Evolutionary conservation across 345 rosid genomes (phyloP), one percentile per base, ranked within the genome.

Genomic region (Hevea brasiliensis): DNA sequence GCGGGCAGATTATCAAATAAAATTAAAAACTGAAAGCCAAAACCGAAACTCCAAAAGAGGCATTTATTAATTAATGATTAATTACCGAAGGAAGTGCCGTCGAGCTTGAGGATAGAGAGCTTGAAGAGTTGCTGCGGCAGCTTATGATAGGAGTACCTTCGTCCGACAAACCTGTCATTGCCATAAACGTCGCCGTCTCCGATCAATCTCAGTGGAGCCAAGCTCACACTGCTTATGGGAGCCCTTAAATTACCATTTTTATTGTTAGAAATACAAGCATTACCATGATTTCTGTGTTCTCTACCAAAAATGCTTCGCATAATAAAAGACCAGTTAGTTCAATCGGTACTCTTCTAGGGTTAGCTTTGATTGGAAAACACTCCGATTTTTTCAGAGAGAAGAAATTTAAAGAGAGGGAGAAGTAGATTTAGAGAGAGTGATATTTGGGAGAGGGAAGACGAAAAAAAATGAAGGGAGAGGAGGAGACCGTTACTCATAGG

Each of bases 161-260:
- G 72, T 65, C 51, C 40, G 24, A 69, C n/a, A 21, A 69, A 23
- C 20, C 58, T 15, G 7, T 23, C 37, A 32, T 29, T 32, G 2
- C 20, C 13, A 37, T 37, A 27, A 29, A n/a, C 48, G 23, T 18
- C 76, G 11, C 27, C 86, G 15, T 40, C 68, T 27, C 35, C 81
- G 68, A 72, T 70, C 1, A 64, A 70, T n/a, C 76, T 76, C 67
- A 67, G 42, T 5, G 84, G 57, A 45, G 83, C 72, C 50, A 83
- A 81, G 70, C 81, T 80, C 10, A n/a, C n/a, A n/a, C 86, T 75
- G 26, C 78, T 67, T n/a, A 77, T 56, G 41, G 81, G 71, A 72
- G 72, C 41, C 77, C 81, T 72, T 55, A 32, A 44, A 60, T 50
- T 21, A 54, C n/a, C 0, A 44, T 3, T 24, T 67, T 14, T 35